Conservation (phyloP, 352 stramenopile genomes). For the Pythium utonaiense region DNA sequence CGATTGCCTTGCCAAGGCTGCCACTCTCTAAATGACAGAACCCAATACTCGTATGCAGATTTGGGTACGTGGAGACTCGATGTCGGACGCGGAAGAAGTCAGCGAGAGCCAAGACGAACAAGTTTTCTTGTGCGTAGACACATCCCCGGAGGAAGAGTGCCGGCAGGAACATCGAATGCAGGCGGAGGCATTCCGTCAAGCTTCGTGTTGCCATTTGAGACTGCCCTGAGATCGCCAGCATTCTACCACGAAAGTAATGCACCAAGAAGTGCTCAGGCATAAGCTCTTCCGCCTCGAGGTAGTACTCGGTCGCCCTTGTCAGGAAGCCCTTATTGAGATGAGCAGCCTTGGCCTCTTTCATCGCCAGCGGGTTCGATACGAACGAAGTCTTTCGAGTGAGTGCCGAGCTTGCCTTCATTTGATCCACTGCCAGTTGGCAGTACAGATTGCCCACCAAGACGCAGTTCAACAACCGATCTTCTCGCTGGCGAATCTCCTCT, state of each 20-base stretch:
- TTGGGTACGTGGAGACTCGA: slow-evolving; percentile 37
- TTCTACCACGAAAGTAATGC: slow-evolving; percentile 40
- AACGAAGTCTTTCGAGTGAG: slow-evolving; percentile 25
- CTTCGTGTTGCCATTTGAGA: slow-evolving; percentile 27
- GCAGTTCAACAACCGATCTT: slow-evolving; percentile 34
- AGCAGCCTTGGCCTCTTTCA: slow-evolving; percentile 26
- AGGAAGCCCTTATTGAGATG: slow-evolving; percentile 34
- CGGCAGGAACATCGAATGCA: slow-evolving; percentile 41
- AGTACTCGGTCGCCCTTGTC: slow-evolving; percentile 28
- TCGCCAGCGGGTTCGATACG: slow-evolving; percentile 19
- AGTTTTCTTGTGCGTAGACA: slow-evolving; percentile 46
- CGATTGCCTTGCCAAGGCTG: slow-evolving; percentile 36
- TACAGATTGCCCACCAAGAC: slow-evolving; percentile 56
- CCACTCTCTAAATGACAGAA: slow-evolving; percentile 48
- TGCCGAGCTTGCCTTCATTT: slow-evolving; percentile 31
- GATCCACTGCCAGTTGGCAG: slow-evolving; percentile 46
- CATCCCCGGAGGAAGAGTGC: slow-evolving; percentile 51
- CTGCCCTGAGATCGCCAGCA: slow-evolving; percentile 37
- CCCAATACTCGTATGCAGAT: slow-evolving; percentile 47
- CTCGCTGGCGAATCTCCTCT: slow-evolving; percentile 10
- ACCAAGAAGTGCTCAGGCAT: slow-evolving; percentile 38
- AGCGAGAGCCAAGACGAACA: slow-evolving; percentile 45
- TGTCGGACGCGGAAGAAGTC: slow-evolving; percentile 54
- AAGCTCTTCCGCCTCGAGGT: slow-evolving; percentile 30
- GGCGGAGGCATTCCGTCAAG: slow-evolving; percentile 31